phyloP scores from a whole-genome alignment of 768 basidiomycete species.

The Hericium rajendrae region DNA sequence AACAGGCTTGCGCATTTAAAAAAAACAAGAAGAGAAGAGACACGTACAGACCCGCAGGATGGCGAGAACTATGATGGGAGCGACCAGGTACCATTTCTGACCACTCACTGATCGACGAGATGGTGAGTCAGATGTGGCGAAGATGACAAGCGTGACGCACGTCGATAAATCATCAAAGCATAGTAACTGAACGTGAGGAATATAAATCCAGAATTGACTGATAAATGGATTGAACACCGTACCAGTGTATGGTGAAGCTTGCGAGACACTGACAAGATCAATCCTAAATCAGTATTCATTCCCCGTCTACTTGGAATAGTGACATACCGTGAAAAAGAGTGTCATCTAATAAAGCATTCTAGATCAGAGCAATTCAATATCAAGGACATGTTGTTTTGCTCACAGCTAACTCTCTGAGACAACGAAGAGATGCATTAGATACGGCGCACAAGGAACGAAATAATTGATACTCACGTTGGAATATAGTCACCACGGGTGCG shows the following conservation, averaged over 20 bases:
- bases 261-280: background rate
- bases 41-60: background rate
- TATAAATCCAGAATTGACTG: background rate
- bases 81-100: background rate
- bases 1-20: background rate
- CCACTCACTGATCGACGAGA: background rate
- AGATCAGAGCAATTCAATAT: background rate
- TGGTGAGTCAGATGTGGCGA: background rate
- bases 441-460: background rate
- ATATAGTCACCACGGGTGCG: background rate
- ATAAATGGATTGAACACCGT: background rate
- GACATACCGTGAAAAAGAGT: background rate
- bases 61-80: background rate
- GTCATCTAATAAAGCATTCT: background rate
- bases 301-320: background rate
- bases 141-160: background rate
- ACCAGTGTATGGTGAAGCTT: background rate
- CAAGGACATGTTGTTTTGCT: background rate
- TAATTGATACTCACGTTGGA: background rate
- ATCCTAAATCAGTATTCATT: background rate
- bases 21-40: background rate
- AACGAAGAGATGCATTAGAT: background rate
- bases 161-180: background rate
- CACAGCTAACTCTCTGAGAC: background rate
- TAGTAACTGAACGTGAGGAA: background rate